Base-by-base conservation (phyloP, 2,329 filamentous ascomycete genomes). In the Ophiocordyceps robertsii region DNA sequence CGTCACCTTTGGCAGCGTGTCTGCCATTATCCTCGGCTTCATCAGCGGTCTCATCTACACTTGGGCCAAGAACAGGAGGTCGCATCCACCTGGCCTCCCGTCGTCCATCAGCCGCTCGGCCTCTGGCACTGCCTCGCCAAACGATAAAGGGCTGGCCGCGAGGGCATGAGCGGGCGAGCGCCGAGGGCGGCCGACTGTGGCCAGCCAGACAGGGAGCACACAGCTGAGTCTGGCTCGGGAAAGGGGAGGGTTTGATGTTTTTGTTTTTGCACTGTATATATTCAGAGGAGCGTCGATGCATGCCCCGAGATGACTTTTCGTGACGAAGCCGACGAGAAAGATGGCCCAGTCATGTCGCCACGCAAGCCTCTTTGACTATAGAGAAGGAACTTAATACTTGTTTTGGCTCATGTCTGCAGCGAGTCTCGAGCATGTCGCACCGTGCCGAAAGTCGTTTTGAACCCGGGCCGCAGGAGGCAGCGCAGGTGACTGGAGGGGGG, bases 41-140 rank as follows among this genome's bases (percentile, higher is more conserved):
- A 65, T 96, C 53, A 92, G 84, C 54, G 92, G 92, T 51, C 76
- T 96, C 43, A 85, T 98, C 19, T 98, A 95, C 54, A 74, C 92
- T 4, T 54, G 54, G 47, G 58, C 57, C 38, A 56, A 72, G 72
- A 32, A 46, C 27, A 44, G 43, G 37, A 47, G 47, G 42, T 31
- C 93, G 50, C 80, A 83, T 63, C 84, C 93, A 63, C 77, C 75
- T 43, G 81, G 81, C 65, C 79, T 40, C 38, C 75, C 77, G 2
- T 81, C 90, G 65, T 94, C 87, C 62, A 85, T 88, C 29, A 94
- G 87, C 69, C 38, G 38, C 16, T 19, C 38, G 9, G 29, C 16
- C 6, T 40, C 38, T 19, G 38, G 38, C 17, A 6, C 38, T 8
- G 13, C 29, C 12, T 40, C 38, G 11, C 38, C 38, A 17, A 17